Conservation (phyloP, 805 yeast species). For the Debaryomyces tyrocola region DNA sequence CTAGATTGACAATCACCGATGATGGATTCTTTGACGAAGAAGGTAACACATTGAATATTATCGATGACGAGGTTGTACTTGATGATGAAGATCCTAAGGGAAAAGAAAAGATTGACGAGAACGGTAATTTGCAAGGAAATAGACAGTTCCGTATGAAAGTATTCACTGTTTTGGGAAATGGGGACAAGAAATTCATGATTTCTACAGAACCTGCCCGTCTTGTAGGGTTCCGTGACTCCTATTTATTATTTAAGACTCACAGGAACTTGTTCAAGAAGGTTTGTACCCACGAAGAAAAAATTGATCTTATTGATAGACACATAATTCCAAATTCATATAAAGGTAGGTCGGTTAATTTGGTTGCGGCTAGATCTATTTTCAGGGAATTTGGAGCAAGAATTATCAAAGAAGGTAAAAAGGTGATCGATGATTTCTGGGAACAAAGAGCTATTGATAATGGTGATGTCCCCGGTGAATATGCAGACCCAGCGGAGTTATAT, state of each 20-base stretch:
- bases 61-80: constrained; percentile 74
- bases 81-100: constrained; percentile 76
- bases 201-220: constrained; percentile 96
- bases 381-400: constrained; percentile 91
- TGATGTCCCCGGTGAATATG: constrained; percentile 67
- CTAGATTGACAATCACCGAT: constrained; percentile 35
- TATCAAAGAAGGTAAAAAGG: constrained; percentile 74
- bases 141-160: constrained; percentile 73
- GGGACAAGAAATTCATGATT: constrained; percentile 78
- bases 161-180: constrained; percentile 64
- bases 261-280: constrained; percentile 70
- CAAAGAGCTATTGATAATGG: constrained; percentile 57
- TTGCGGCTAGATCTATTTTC: constrained; percentile 85
- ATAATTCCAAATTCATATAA: constrained; percentile 87
- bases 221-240: constrained; percentile 91
- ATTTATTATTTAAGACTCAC: constrained; percentile 85
- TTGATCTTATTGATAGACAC: constrained; percentile 76
- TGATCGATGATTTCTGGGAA: constrained; percentile 88
- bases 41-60: constrained; percentile 64
- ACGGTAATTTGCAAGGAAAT: constrained; percentile 70
- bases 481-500: constrained; percentile 61
- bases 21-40: constrained; percentile 58
- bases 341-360: constrained; percentile 85
- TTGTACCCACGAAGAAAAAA: constrained; percentile 74
- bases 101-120: constrained; percentile 63